Conservation (phyloP, 2,329 filamentous ascomycete species). For the Colletotrichum salicis region DNA sequence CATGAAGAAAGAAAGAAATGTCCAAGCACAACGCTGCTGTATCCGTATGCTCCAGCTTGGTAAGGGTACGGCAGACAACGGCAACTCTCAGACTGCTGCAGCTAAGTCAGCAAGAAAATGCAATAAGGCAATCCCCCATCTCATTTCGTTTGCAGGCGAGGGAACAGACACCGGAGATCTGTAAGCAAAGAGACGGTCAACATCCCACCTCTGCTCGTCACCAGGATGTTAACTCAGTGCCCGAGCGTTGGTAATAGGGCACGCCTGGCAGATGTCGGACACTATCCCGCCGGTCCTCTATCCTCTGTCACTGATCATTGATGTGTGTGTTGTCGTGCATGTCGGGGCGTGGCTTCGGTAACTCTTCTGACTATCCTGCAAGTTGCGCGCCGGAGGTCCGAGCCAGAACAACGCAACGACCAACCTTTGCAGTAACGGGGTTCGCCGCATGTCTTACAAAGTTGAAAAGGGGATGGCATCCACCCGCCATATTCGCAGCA, state of each 20-base stretch:
- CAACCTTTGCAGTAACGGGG: conserved; percentile 1
- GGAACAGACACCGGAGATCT: conserved; percentile 19
- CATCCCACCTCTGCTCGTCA: background rate
- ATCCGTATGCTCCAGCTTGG: background rate
- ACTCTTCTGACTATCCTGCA: conserved; percentile 12
- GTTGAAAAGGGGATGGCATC: background rate
- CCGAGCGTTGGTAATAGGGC: conserved; percentile 8
- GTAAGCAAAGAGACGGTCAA: conserved; percentile 7
- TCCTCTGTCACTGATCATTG: no score
- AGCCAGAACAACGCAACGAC: conserved; percentile 15
- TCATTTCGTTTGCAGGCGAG: background rate
- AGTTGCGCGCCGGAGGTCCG: conserved; percentile 25
- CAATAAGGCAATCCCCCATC: conserved; percentile 18
- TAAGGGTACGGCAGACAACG: background rate
- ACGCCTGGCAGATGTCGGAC: conserved; percentile 8
- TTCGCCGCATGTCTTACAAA: background rate
- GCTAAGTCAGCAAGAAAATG: background rate
- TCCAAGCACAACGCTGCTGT: conserved; percentile 1
- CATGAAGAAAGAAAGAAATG: conserved; percentile 15
- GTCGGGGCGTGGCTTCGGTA: conserved; percentile 20
- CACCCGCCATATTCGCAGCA: background rate
- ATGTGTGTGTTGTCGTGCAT: conserved; percentile 6
- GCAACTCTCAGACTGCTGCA: conserved; percentile 17
- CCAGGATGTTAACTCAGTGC: conserved; percentile 3
- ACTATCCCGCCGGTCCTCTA: background rate